Conservation (phyloP, 345 rosid genomes). For the Geranium rotundifolium region DNA sequence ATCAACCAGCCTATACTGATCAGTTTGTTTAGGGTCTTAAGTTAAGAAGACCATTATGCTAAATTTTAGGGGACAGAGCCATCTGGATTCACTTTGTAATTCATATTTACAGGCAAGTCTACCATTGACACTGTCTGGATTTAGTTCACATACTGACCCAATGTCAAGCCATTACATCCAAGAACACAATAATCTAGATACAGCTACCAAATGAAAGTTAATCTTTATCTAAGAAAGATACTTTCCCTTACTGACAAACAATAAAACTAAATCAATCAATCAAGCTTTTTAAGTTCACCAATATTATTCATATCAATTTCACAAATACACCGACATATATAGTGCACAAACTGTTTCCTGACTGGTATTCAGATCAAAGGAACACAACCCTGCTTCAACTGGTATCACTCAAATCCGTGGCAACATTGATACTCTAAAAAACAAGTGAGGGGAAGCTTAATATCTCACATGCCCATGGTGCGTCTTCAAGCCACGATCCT, state of each 20-base stretch:
- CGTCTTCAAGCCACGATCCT: constrained; percentile 98
- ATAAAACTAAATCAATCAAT: too few species aligned
- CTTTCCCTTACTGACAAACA: too few species aligned
- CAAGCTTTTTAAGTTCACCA: neutral
- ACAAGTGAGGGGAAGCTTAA: neutral
- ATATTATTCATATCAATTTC: too few species aligned
- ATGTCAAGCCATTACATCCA: too few species aligned
- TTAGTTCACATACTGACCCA: too few species aligned
- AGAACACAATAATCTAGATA: too few species aligned
- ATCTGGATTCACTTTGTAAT: neutral
- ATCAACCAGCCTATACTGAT: neutral
- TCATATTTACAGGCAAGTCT: too few species aligned
- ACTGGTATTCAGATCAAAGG: neutral
- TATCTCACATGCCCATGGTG: constrained; percentile 88
- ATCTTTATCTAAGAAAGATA: too few species aligned
- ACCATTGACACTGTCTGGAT: too few species aligned
- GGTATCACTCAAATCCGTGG: neutral
- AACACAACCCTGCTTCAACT: neutral
- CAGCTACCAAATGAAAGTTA: too few species aligned
- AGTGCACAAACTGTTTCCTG: neutral
- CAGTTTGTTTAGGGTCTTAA: neutral
- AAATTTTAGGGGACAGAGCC: neutral
- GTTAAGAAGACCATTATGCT: neutral
- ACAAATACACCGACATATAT: neutral
- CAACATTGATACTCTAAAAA: neutral